Base-by-base conservation (phyloP, 208 protist species). In the Baffinella frigidus region DNA sequence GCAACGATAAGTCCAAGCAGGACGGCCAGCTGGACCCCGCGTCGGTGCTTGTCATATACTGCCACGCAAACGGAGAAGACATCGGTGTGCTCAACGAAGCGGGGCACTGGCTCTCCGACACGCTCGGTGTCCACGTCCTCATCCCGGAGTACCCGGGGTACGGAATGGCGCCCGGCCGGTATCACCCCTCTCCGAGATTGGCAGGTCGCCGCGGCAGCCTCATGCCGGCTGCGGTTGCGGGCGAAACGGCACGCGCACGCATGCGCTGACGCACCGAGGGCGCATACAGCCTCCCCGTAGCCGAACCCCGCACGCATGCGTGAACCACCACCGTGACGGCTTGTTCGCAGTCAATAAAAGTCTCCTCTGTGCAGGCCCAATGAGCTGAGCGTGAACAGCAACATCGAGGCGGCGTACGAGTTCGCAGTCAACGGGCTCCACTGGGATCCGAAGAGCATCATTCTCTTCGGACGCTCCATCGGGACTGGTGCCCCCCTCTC, bases 111-210 rank as follows among this genome's bases (percentile, higher is more conserved):
- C 51, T 90, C 44, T 90, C 51, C 36, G 56, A 90, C 24, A 90
- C 61, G 1, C 24, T 90, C 4, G 83, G 83, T 24, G 83, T 90
- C 5, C 83, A 90, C 41, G 83, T 90, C 33, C 83, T 90, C 45
- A 73, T 90, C 83, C 83, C 83, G 33, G 83, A 90, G 61, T 90
- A 90, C 56, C 83, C 83, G 7, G 83, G 83, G 20, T 84, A 84
- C n/a, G 74, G 74, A 24, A 74, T 74, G 24, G 68, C 68, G 30
- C 56, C 56, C 17, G 56, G 56, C n/a, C n/a, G n/a, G n/a, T n/a
- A n/a, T n/a, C n/a, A n/a, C n/a, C n/a, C n/a, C n/a, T n/a, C n/a
- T n/a, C n/a, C n/a, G n/a, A n/a, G n/a, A n/a, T n/a, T n/a, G n/a
- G n/a, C n/a, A n/a, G n/a, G n/a, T n/a, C n/a, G n/a, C n/a, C n/a